phyloP scores from a whole-genome alignment of 2,329 filamentous ascomycete genomes.

The Cadophora sp. region DNA sequence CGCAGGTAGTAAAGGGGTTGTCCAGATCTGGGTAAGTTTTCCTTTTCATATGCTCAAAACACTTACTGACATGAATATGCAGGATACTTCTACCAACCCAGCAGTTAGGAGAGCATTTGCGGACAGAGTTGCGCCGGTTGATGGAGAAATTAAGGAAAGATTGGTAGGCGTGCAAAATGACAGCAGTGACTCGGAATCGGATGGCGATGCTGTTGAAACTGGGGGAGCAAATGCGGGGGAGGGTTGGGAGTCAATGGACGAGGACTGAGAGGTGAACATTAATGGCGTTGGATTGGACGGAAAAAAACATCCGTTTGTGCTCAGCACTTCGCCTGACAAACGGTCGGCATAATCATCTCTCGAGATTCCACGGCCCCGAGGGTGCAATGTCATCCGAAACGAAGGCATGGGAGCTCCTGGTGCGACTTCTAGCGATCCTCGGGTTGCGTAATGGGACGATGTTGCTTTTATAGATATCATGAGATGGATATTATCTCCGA shows the following conservation, averaged over 20 bases:
- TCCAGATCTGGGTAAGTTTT: constrained; percentile 85
- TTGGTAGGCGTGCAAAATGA: constrained; percentile 76
- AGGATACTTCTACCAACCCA: constrained; percentile 75
- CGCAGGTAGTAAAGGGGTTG: constrained; percentile 89
- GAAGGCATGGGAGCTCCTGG: constrained; percentile 24
- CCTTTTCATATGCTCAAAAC: not conserved
- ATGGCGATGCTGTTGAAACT: constrained; percentile 55
- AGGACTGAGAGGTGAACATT: constrained; percentile 50
- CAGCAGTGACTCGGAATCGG: constrained; percentile 66
- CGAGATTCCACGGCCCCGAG: constrained; percentile 17
- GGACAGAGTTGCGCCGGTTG: constrained; percentile 66
- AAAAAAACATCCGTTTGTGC: constrained; percentile 14
- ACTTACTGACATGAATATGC: constrained; percentile 25
- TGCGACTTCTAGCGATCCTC: constrained; percentile 21
- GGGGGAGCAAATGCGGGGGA: constrained; percentile 53
- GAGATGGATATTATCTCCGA: constrained; percentile 20
- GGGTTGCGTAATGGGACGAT: constrained; percentile 14
- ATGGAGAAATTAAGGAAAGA: constrained; percentile 74
- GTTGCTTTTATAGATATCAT: constrained; percentile 22
- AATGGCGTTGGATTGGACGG: constrained; percentile 18
- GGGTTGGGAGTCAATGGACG: constrained; percentile 61
- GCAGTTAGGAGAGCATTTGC: constrained; percentile 87
- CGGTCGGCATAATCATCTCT: constrained; percentile 9
- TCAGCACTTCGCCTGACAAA: not conserved
- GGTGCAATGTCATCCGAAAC: constrained; percentile 12